Evolutionary conservation across 108 stramenopile species (phyloP).

Genomic region (Nitzschia sp.): DNA sequence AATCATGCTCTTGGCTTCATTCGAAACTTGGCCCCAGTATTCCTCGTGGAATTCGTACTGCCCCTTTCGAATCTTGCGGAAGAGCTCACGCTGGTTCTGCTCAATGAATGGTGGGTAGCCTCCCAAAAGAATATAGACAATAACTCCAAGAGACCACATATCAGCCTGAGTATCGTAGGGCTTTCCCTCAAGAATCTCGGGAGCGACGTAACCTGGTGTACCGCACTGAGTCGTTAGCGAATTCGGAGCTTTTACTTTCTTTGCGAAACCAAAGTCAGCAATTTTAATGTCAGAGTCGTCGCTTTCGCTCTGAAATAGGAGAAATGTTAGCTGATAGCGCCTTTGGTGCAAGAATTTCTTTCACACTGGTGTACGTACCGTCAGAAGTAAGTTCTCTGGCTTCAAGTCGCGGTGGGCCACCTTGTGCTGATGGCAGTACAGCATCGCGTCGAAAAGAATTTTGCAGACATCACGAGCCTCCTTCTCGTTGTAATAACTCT

Average conservation of each 20-base stretch:
- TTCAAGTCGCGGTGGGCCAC: conserved; percentile 91
- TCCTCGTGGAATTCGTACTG: conserved; percentile 88
- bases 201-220: conserved; percentile 94
- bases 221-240: conserved; percentile 93
- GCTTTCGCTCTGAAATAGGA: conserved; percentile 61
- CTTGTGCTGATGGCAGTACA: conserved; percentile 77
- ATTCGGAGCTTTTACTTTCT: conserved; percentile 69
- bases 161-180: conserved; percentile 91
- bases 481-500: conserved; percentile 83
- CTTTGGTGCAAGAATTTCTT: neutral
- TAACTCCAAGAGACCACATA: conserved; percentile 95
- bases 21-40: conserved; percentile 85
- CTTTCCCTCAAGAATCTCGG: conserved; percentile 87
- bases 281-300: conserved; percentile 94
- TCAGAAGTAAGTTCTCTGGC: conserved; percentile 87
- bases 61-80: conserved; percentile 89
- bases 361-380: conserved; percentile 26
- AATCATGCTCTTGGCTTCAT: conserved; percentile 86
- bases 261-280: conserved; percentile 99
- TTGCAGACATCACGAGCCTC: conserved; percentile 75
- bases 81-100: conserved; percentile 92
- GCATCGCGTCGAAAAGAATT: conserved; percentile 76
- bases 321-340: neutral
- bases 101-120: conserved; percentile 97
- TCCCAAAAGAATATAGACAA: conserved; percentile 91